Evolutionary conservation across 805 yeast genomes (phyloP).

Genomic region (Tetrapisispora iriomotensis): DNA sequence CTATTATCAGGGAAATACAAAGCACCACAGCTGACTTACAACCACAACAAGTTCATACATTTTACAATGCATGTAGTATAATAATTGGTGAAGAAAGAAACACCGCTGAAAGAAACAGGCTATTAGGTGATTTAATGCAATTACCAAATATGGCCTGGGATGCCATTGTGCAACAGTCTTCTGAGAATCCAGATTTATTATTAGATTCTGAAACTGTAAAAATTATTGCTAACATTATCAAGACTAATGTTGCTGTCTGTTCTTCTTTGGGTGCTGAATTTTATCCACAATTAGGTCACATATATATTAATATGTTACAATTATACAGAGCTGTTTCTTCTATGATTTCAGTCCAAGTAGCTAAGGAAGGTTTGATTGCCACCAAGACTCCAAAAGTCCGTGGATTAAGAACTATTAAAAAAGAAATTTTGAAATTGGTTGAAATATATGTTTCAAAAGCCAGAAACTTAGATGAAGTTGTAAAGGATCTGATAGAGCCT

Average conservation of each 20-base stretch:
- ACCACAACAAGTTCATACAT: constrained; percentile 96
- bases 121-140: constrained; percentile 72
- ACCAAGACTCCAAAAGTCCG: constrained; percentile 93
- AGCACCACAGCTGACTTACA: constrained; percentile 82
- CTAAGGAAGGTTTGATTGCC: constrained; percentile 73
- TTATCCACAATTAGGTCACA: constrained; percentile 74
- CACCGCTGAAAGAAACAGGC: constrained; percentile 55
- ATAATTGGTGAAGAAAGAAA: constrained; percentile 82
- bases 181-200: constrained; percentile 70
- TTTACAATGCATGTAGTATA: constrained; percentile 94
- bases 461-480: constrained; percentile 75
- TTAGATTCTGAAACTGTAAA: constrained; percentile 78
- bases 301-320: constrained; percentile 83
- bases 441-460: constrained; percentile 86
- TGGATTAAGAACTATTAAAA: constrained; percentile 90
- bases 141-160: constrained; percentile 93
- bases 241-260: constrained; percentile 93
- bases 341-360: constrained; percentile 74
- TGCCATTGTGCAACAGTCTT: constrained; percentile 76
- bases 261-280: constrained; percentile 89
- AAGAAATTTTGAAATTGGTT: constrained; percentile 79
- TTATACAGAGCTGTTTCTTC: constrained; percentile 81
- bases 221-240: constrained; percentile 84
- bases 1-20: constrained; percentile 75
- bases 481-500: constrained; percentile 71